Base-by-base conservation (phyloP, 108 stramenopile species). In the Aurantiochytrium sp. region DNA sequence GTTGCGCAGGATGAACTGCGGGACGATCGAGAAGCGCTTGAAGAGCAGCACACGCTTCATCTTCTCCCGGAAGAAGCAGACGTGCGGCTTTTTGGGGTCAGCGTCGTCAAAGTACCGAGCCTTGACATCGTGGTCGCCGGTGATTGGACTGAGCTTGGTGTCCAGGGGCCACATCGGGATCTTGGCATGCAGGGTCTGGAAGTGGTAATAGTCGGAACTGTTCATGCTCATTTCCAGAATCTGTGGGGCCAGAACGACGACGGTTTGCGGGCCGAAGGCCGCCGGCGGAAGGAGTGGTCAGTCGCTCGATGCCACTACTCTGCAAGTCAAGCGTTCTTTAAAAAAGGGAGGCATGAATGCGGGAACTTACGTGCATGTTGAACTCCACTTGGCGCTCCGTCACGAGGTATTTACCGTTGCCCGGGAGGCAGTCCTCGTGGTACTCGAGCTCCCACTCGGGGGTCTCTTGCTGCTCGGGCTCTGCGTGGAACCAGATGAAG, bases 401-500 rank as follows among this genome's bases (percentile, higher is more conserved):
- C 21, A 81, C 73, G 2, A 81, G 45, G 45, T 81, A 81, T 15
- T 27, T 15, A 12, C 39, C 39, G 0, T 6, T 39, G 12, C 30
- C 73, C 42, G 39, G 42, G 1, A 81, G n/a, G 24, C 73, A 81
- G 45, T 81, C 73, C 45, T 81, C 32, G 24, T 81, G 73, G 24
- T 39, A 48, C 73, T 81, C 73, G 27, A 81, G 73, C 45, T 81
- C 73, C 73, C 73, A 81, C 17, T 81, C 21, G 15, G 73, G 73
- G 15, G 1, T 65, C 19, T 1, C 42, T 24, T 81, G 73, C 17
- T 39, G 6, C 12, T 81, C 73, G 6, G 39, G 42, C 24, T 81
- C 73, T 24, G 73, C 73, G 45, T 81, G 73, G 24, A 81, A 81
- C 73, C 73, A 81, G 32, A 81, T 41, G 24, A 81, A 81, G 30